These are phyloP conservation scores for Nakazawaea populi DNA, from an alignment of 805 yeast genomes.

Conservation along the genomic window DNA sequence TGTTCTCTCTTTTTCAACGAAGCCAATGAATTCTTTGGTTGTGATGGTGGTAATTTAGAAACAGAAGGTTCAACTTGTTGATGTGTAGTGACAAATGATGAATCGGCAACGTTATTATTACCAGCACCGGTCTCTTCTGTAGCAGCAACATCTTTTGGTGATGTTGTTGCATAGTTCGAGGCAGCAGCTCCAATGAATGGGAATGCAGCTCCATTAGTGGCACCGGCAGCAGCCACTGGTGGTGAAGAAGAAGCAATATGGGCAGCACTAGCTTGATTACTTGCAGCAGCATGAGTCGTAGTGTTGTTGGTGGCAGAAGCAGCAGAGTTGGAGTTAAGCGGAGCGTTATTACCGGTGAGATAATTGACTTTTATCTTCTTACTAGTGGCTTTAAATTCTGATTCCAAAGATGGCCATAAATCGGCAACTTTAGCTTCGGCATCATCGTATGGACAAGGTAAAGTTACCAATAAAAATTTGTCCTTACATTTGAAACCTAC, in stretches of 20 bases:
- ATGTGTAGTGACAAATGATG: conserved; percentile 1
- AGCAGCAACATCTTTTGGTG: not conserved
- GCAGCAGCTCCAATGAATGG: not conserved
- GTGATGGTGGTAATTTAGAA: not conserved
- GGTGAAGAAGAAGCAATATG: not conserved
- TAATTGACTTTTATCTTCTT: conserved; percentile 14
- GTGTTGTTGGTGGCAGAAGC: not conserved
- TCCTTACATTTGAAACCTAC: conserved; percentile 78
- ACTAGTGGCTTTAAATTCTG: conserved; percentile 19
- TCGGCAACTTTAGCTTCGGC: conserved; percentile 55
- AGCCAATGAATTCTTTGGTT: not conserved
- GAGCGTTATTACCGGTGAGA: not conserved
- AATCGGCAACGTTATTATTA: not conserved
- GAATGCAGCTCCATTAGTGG: not conserved
- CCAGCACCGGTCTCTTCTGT: not conserved
- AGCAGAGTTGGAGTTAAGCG: not conserved
- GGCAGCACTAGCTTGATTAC: not conserved
- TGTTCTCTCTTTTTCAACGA: not conserved
- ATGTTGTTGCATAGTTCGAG: no score
- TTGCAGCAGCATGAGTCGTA: conserved; percentile 3
- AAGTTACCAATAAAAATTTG: conserved; percentile 83
- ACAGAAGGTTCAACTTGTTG: not conserved
- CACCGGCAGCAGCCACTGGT: not conserved
- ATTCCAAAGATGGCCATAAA: conserved; percentile 70
- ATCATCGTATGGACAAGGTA: conserved; percentile 62